Conservation (phyloP, 306 rosid genomes). For the Cicer pinnatifidum region DNA sequence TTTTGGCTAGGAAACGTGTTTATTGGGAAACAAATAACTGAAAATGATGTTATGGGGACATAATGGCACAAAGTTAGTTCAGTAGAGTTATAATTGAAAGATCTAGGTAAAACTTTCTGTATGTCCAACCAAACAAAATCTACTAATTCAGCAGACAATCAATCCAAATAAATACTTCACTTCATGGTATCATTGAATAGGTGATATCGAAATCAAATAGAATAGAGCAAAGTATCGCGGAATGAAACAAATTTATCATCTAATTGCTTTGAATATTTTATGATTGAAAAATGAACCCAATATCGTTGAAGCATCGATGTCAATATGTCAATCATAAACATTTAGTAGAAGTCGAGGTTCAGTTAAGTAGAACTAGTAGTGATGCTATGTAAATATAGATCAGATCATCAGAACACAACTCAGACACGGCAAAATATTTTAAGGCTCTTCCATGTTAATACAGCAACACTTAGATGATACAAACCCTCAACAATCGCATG, state of each 20-base stretch:
- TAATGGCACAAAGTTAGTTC: background rate
- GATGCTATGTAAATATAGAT: background rate
- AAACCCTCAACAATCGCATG: constrained; percentile 26
- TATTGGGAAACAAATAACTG: background rate
- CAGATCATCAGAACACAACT: constrained; percentile 1
- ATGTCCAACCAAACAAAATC: background rate
- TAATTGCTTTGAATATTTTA: too few species aligned
- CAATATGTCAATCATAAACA: constrained; percentile 31
- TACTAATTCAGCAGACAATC: too few species aligned
- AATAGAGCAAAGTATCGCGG: too few species aligned
- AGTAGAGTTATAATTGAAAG: background rate
- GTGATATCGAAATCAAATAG: too few species aligned
- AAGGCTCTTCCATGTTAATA: constrained; percentile 31
- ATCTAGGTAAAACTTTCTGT: background rate
- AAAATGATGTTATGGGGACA: background rate
- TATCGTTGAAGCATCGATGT: background rate
- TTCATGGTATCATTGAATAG: too few species aligned
- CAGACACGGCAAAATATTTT: background rate
- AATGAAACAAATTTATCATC: too few species aligned
- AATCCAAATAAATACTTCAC: too few species aligned
- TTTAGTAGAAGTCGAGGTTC: background rate
- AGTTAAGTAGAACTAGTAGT: background rate
- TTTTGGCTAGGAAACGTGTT: background rate
- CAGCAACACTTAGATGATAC: constrained; percentile 18
- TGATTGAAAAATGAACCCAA: background rate